phyloP scores from a whole-genome alignment of 257 asterid genomes.

The Plantago major region DNA sequence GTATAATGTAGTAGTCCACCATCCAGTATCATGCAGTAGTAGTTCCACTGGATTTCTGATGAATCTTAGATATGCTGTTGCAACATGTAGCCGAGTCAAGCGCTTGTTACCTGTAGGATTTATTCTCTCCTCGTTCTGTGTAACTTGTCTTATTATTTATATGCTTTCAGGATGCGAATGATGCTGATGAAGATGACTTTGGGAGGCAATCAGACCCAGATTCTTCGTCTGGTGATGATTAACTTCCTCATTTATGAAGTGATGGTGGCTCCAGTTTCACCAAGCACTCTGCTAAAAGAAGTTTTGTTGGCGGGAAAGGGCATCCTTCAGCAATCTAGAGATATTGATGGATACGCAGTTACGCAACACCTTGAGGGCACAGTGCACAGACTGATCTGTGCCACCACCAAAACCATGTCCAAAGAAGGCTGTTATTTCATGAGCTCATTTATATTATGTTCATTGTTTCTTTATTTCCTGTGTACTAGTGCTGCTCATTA shows the following conservation, averaged over 20 bases:
- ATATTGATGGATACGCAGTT: too few relatives aligned
- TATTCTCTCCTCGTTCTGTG: background rate
- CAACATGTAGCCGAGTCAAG: background rate
- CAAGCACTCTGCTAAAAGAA: background rate
- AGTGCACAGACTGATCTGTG: too few relatives aligned
- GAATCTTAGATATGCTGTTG: too few relatives aligned
- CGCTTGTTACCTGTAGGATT: background rate
- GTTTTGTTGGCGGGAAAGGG: constrained; percentile 7
- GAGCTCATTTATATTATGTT: too few relatives aligned
- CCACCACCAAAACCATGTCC: too few relatives aligned
- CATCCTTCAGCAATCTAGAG: too few relatives aligned
- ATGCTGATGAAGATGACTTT: constrained; percentile 36
- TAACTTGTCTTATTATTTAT: background rate
- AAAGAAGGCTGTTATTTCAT: too few relatives aligned
- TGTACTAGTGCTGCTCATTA: too few relatives aligned
- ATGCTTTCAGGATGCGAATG: constrained; percentile 42
- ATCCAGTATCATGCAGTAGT: too few relatives aligned
- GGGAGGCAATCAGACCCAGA: constrained; percentile 40
- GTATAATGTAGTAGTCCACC: too few relatives aligned
- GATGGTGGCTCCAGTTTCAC: constrained; percentile 4
- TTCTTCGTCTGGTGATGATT: constrained; percentile 64
- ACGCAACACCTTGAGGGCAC: too few relatives aligned
- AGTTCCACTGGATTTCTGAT: background rate
- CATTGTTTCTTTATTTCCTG: too few relatives aligned
- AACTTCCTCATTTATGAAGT: background rate